These are phyloP conservation scores for Apophysomyces sp. DNA, from an alignment of 371 early-diverging fungal species.

Conservation along the genomic window DNA sequence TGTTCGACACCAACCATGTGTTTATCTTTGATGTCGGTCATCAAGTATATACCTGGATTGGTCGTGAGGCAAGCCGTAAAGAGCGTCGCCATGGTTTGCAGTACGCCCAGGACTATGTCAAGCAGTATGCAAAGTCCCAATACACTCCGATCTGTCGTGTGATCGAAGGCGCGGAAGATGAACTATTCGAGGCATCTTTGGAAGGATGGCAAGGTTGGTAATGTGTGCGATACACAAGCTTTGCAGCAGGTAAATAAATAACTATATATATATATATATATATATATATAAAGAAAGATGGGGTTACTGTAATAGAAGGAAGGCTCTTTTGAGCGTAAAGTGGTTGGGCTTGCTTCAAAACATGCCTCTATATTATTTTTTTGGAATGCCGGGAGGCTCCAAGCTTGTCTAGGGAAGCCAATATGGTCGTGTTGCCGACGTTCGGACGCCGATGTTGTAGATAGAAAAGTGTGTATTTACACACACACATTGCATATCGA, in stretches of 20 bases:
- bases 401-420: too few species aligned
- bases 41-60: slow-evolving; percentile 68
- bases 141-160: slow-evolving; percentile 68
- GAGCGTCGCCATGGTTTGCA: slow-evolving; percentile 61
- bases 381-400: too few species aligned
- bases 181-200: slow-evolving; percentile 49
- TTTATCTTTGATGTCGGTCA: slow-evolving; percentile 62
- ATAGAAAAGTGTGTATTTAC: too few species aligned
- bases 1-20: slow-evolving; percentile 60
- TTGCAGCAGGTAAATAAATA: background rate
- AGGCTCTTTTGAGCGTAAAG: too few species aligned
- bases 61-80: slow-evolving; percentile 53
- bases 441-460: too few species aligned
- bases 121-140: slow-evolving; percentile 44
- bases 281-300: too few species aligned
- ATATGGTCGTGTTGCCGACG: too few species aligned
- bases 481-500: too few species aligned
- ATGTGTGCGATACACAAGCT: background rate
- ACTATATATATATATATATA: background rate
- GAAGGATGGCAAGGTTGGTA: slow-evolving; percentile 57
- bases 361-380: too few species aligned
- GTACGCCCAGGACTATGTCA: slow-evolving; percentile 64
- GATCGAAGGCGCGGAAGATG: slow-evolving; percentile 67
- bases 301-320: too few species aligned
- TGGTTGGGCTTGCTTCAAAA: too few species aligned